Base-by-base conservation (phyloP, 2,329 filamentous ascomycete species). In the Drechslerella stenobrocha region DNA sequence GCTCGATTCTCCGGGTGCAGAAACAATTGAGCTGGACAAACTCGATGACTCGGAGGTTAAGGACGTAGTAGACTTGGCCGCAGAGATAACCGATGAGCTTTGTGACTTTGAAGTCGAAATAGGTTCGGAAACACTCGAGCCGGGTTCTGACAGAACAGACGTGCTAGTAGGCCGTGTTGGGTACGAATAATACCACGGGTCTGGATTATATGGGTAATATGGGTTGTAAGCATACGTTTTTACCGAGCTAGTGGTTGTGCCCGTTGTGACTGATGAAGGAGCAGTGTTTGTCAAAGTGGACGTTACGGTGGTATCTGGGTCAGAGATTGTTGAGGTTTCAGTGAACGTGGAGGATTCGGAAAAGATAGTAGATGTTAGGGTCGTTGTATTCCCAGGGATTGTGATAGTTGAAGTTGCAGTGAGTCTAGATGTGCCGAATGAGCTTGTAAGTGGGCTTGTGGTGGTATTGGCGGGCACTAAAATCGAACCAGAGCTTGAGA, bases 181-280 rank as follows among this genome's bases (percentile, higher is more conserved):
- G 11, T 44, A 52, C 3, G 47, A 58, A 18, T 58, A 66, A 32
- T 53, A 66, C 60, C 60, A 65, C 13, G 52, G 60, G n/a, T 46
- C 26, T 13, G 60, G 40, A 23, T 56, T 46, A 26, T 58, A 65
- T 8, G 32, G 46, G 42, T 66, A 66, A 20, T 46, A 35, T 13
- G 60, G 40, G 26, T 56, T 46, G 34, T 58, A 65, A 5, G 32
- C 35, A 47, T 66, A 66, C 18, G 55, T 59, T 22, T 30, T 44
- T 13, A 22, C 24, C 3, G 30, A 32, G n/a, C n/a, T 2, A 15
- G 55, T 58, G 11, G 26, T 59, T 32, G 55, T 51, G 8, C 46
- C 55, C 26, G 35, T 51, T 23, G 24, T 45, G 3, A 48, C 26
- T 5, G 42, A 58, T 13, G 52, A 59, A 34, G 42, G 24, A 13